Evolutionary conservation across 2,329 filamentous ascomycete genomes (phyloP), one percentile per base, ranked within the genome.

Genomic region (Penicillium sp.): DNA sequence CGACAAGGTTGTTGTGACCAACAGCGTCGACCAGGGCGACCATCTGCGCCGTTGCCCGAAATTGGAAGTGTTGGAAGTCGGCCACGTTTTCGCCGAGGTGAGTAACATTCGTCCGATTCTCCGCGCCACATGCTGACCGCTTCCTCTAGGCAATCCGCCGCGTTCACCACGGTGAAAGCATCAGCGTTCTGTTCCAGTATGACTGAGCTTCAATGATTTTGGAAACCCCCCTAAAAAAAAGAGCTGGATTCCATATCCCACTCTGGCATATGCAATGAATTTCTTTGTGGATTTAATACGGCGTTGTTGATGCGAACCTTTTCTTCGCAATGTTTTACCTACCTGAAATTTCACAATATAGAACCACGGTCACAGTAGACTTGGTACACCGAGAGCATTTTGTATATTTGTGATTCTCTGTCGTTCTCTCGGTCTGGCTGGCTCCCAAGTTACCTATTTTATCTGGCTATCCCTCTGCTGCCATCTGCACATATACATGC

Each of bases 121-220:
- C 16, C 36, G 36, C 41, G 47, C 29, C 43, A 16, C 42, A 44
- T 65, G 54, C 64, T 66, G 56, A 52, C 67, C 71, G 58, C 71
- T 53, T 42, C 39, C 52, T 62, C 16, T 52, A 85, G 84, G 85
- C 94, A 46, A 96, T 97, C 64, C 88, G 94, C 58, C 85, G 94
- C 58, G 93, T 97, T 53, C 94, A 99, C 75, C 92, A 97, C 73
- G 94, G 94, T 66, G 94, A 99, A 78, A 96, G 90, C 67, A 96
- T 99, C 75, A 96, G 91, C 71, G 90, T 94, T 56, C 81, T 99
- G 47, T 99, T 99, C 75, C 87, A 91, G 70, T 88, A 90, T 73
- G 87, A 90, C 70, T 91, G 71, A 70, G 51, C 41, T 53, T n/a
- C 34, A 23, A 24, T 41, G 39, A 15, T 48, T 48, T 42, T 49